Evolutionary conservation across 768 basidiomycete species (phyloP).

Genomic region (Sistotremastrum niveocremeum): DNA sequence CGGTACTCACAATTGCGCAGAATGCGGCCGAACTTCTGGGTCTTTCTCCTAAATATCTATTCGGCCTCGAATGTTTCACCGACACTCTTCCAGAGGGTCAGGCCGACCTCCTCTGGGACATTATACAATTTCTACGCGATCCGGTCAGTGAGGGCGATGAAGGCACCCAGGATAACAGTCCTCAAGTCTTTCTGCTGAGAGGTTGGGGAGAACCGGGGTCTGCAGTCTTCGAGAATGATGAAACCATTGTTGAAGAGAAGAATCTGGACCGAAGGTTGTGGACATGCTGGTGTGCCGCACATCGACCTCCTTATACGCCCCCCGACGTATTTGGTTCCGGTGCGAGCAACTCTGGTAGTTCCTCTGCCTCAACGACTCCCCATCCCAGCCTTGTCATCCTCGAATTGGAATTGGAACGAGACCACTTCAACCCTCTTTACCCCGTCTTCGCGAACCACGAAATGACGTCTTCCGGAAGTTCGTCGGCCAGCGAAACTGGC

Average conservation of each 20-base stretch:
- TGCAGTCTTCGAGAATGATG: slow-evolving; percentile 17
- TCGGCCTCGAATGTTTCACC: slow-evolving; percentile 59
- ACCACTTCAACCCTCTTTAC: slow-evolving; percentile 57
- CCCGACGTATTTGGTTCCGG: not conserved
- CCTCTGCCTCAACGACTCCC: not conserved
- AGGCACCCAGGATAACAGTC: slow-evolving; percentile 29
- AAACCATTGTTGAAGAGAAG: slow-evolving; percentile 10
- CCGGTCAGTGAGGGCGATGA: slow-evolving; percentile 23
- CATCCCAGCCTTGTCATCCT: slow-evolving; percentile 40
- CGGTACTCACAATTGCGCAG: slow-evolving; percentile 20
- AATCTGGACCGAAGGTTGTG: slow-evolving; percentile 29
- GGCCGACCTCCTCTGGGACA: slow-evolving; percentile 57
- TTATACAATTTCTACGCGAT: slow-evolving; percentile 52
- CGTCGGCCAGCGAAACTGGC: slow-evolving; percentile 2
- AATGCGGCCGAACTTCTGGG: slow-evolving; percentile 67
- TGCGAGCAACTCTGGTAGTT: not conserved
- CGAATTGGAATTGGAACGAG: slow-evolving; percentile 70
- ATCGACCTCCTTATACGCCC: slow-evolving; percentile 29
- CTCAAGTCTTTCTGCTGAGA: slow-evolving; percentile 55
- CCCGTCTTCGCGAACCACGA: slow-evolving; percentile 19
- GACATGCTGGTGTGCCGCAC: slow-evolving; percentile 60
- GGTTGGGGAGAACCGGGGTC: slow-evolving; percentile 61
- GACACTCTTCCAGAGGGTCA: slow-evolving; percentile 54
- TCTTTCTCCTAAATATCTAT: slow-evolving; percentile 54
- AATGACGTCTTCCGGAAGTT: slow-evolving; percentile 1